phyloP scores from a whole-genome alignment of 208 protist genomes.

The Acanthamoeba triangularis region DNA sequence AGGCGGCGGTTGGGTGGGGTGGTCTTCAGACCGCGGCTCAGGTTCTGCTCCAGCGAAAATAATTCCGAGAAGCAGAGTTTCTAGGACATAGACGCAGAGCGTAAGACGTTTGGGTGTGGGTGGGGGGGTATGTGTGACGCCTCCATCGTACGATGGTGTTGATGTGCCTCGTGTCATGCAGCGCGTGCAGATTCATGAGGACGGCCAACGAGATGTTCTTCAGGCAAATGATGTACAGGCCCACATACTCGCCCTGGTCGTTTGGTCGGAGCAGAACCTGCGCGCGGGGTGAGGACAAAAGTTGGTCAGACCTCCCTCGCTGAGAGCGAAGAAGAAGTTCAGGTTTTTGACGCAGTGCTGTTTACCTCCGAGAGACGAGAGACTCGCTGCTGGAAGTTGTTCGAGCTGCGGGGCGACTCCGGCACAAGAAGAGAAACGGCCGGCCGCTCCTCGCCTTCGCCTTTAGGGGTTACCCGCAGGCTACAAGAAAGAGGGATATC shows the following conservation, averaged over 20 bases:
- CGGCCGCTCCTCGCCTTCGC: background rate
- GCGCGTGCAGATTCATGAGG: background rate
- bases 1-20: background rate
- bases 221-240: constrained; percentile 29
- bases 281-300: too few relatives aligned
- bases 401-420: background rate
- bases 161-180: constrained; percentile 1
- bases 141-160: constrained; percentile 46
- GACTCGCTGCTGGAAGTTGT: constrained; percentile 42
- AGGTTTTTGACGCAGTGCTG: background rate
- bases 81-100: too few relatives aligned
- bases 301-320: too few relatives aligned
- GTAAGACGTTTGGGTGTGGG: too few relatives aligned
- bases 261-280: background rate
- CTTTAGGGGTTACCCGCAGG: background rate
- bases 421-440: background rate
- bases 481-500: background rate
- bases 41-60: background rate
- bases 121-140: too few relatives aligned
- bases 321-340: background rate
- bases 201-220: constrained; percentile 28
- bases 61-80: background rate
- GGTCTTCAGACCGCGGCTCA: background rate
- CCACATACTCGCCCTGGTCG: constrained; percentile 23
- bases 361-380: background rate